Conservation (phyloP, 331 rosid genomes). For the Rhamnella rubrinervis region DNA sequence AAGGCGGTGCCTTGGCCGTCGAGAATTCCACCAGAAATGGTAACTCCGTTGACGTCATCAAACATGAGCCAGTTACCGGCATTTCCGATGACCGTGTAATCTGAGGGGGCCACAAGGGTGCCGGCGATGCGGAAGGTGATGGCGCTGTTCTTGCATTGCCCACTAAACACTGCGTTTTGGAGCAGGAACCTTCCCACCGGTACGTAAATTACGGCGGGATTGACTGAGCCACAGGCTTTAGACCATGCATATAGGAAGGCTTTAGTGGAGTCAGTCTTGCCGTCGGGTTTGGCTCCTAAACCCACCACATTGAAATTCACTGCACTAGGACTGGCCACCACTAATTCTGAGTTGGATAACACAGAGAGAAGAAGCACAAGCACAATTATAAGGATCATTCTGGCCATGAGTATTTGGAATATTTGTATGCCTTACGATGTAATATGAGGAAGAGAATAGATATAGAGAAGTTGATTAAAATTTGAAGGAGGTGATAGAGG, state of each 20-base stretch:
- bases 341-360: too few species aligned
- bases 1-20: constrained; percentile 37
- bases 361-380: background rate
- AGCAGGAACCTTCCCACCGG: constrained; percentile 42
- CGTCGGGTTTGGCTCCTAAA: constrained; percentile 40
- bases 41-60: constrained; percentile 27
- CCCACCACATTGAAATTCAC: constrained; percentile 17
- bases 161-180: constrained; percentile 18
- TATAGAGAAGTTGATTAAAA: background rate
- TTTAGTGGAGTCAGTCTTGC: constrained; percentile 32
- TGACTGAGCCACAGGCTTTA: constrained; percentile 31
- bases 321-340: background rate
- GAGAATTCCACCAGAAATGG: constrained; percentile 40
- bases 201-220: constrained; percentile 24
- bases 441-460: background rate
- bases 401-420: too few species aligned
- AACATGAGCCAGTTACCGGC: constrained; percentile 32
- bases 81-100: constrained; percentile 32
- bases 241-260: constrained; percentile 38
- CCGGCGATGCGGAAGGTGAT: constrained; percentile 36
- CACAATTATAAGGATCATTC: background rate
- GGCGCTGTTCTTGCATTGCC: constrained; percentile 35
- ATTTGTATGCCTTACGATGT: too few species aligned
- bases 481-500: background rate
- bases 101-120: constrained; percentile 37